Base-by-base conservation (phyloP, 2,329 filamentous ascomycete genomes). In the Penicillium sclerotigenum region DNA sequence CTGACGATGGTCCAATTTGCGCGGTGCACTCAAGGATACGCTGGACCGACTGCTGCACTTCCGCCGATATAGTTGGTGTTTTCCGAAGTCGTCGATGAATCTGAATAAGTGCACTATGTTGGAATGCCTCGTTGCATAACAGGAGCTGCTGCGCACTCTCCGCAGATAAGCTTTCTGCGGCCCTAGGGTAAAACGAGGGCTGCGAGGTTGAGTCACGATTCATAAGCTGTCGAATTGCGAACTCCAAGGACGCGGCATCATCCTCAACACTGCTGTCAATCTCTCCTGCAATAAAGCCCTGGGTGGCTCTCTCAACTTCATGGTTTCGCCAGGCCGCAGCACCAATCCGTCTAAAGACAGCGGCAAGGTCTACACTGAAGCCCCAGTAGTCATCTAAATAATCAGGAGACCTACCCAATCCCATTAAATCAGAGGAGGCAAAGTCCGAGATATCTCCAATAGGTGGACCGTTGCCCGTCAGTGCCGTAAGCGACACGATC, bases 361-460 rank as follows among this genome's bases (percentile, higher is more conserved):
- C 64, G 1, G 74, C 69, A 20, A 77, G 58, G 41, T 73, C 68
- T 1, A 75, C 68, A 4, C 74, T 75, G 56, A 76, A 77, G 0
- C 75, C 75, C 67, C 72, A 76, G 57, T 77, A 77, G 48, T 75
- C 72, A 60, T 77, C 75, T 16, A 77, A 58, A 58, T 75, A 75
- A 38, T 74, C 70, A 5, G 70, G 66, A 3, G 62, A 57, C 14
- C 58, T 53, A 4, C 55, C 40, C 37, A 63, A 48, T 13, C 54
- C 47, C 37, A 55, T 54, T 28, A 57, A 46, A 37, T 59, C 56
- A n/a, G 59, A 54, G 9, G 55, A 56, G 9, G 51, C 56, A 20
- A 63, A 63, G 22, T 64, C 60, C 4, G 58, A 52, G 13, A 37
- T 56, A 28, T 66, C 68, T 16, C 70, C 71, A 41, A 73, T 72